These are phyloP conservation scores for Pouteria glomerata DNA, from an alignment of 148 eudicot genomes.

Conservation along the genomic window DNA sequence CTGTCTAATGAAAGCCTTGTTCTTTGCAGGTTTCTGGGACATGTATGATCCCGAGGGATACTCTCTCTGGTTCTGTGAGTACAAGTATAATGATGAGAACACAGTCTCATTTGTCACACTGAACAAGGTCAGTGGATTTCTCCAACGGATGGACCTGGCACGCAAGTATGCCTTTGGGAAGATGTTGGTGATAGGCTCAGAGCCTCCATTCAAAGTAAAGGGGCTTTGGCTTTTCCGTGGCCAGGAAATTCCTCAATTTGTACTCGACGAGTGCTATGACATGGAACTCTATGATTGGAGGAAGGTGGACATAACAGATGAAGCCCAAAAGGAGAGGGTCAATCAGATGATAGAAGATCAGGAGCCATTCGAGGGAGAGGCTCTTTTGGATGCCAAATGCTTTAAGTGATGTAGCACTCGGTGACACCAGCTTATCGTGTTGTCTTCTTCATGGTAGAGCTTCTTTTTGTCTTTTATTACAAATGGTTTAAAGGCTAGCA, in stretches of 20 bases:
- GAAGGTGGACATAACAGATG: constrained; percentile 35
- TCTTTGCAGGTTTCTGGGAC: constrained; percentile 68
- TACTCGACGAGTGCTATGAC: constrained; percentile 35
- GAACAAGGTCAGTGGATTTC: constrained; percentile 41
- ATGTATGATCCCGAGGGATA: constrained; percentile 74
- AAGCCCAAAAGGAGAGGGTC: constrained; percentile 42
- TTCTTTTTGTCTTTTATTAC: no score
- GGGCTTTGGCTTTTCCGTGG: constrained; percentile 48
- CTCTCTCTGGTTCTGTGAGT: constrained; percentile 57
- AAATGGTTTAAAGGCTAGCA: no score
- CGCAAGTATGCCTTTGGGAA: constrained; percentile 46
- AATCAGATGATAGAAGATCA: constrained; percentile 43
- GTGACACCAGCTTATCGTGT: no score
- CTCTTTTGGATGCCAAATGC: constrained; percentile 36
- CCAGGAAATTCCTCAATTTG: constrained; percentile 35
- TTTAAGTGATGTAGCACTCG: no score
- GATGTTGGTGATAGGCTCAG: constrained; percentile 40
- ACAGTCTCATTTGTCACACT: constrained; percentile 38
- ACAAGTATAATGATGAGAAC: constrained; percentile 50
- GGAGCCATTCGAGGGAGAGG: constrained; percentile 39
- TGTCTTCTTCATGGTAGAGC: no score
- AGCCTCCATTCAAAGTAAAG: constrained; percentile 36
- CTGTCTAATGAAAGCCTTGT: neutral
- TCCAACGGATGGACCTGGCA: constrained; percentile 40
- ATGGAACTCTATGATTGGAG: constrained; percentile 43